Evolutionary conservation across 176 grass and related monocot genomes (phyloP).

Genomic region (Aechmea fasciata): DNA sequence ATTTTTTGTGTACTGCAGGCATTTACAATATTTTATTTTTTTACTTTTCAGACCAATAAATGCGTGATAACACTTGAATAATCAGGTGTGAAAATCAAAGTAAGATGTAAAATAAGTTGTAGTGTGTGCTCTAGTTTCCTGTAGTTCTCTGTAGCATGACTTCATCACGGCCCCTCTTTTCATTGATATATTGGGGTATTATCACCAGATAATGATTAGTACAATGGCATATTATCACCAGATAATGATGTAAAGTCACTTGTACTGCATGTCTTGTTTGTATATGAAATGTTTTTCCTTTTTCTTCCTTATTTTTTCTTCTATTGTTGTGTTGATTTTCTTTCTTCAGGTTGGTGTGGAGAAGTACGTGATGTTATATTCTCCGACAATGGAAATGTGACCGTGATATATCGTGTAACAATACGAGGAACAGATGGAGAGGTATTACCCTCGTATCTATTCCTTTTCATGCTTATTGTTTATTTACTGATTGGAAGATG

Average conservation of each 20-base stretch:
- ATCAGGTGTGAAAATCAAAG: too few species aligned
- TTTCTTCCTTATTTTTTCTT: not conserved
- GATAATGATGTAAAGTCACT: not conserved
- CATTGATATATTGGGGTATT: not conserved
- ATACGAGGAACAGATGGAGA: conserved; percentile 68
- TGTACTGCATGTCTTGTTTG: not conserved
- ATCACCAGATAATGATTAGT: not conserved
- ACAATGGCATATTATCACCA: not conserved
- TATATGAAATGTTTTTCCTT: not conserved
- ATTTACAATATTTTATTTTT: too few species aligned
- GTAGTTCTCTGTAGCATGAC: too few species aligned
- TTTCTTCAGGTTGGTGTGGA: conserved; percentile 65
- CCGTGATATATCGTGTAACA: conserved; percentile 67
- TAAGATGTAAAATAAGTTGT: too few species aligned
- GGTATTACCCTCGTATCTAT: conserved; percentile 24
- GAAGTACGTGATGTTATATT: conserved; percentile 77
- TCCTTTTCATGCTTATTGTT: conserved; percentile 6
- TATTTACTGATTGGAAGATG: conserved; percentile 7
- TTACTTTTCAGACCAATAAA: too few species aligned
- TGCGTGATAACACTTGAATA: too few species aligned
- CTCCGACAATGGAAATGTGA: conserved; percentile 43
- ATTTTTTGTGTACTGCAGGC: too few species aligned
- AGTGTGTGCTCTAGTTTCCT: too few species aligned
- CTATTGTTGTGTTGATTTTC: not conserved
- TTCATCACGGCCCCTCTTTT: too few species aligned